Base-by-base conservation (phyloP, 441 rosid genomes). In the Euphorbia schlechtendalii region DNA sequence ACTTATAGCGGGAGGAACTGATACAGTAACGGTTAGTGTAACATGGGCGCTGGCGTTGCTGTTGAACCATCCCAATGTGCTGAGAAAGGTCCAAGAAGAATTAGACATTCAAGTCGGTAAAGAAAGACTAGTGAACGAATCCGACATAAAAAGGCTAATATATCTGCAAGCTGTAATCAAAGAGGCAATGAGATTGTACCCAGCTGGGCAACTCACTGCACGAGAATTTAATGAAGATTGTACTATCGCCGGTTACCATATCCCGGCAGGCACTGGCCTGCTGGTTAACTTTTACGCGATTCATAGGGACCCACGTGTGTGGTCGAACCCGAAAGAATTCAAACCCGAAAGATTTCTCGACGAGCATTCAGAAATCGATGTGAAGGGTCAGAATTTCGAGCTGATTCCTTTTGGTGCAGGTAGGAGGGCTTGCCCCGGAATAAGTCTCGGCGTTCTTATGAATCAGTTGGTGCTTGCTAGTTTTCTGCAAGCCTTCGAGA, bases 141-240 rank as follows among this genome's bases (percentile, higher is more conserved):
- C 83, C 0, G 90, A 86, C 61, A 27, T 78, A 8, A 40, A 63
- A n/a, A 75, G 74, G 4, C 68, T 88, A 11, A 77, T 62, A 5
- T 81, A 83, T 61, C 79, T 83, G 7, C 79, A 82, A 67, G 88
- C 92, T 2, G 76, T 81, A 20, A 18, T 83, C 25, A 86, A 86
- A 60, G 88, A 83, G 66, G 66, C 89, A 1, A 32, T 81, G 4
- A 74, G 86, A 14, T 20, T 86, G 17, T 81, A 81, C 68, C 87
- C 86, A n/a, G 17, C 87, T 82, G 45, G 11, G 0, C 75, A 83
- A 1, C 48, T 74, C 28, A 57, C 75, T 1, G 82, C 78, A 0
- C 80, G 75, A 9, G 82, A 83, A 43, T 74, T 76, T 22, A 66
- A 67, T 55, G 77, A 74, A 56, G 90, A 81, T 25, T 86, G 92